Base-by-base conservation (phyloP, 352 stramenopile genomes). In the Phytopythium delawarense region DNA sequence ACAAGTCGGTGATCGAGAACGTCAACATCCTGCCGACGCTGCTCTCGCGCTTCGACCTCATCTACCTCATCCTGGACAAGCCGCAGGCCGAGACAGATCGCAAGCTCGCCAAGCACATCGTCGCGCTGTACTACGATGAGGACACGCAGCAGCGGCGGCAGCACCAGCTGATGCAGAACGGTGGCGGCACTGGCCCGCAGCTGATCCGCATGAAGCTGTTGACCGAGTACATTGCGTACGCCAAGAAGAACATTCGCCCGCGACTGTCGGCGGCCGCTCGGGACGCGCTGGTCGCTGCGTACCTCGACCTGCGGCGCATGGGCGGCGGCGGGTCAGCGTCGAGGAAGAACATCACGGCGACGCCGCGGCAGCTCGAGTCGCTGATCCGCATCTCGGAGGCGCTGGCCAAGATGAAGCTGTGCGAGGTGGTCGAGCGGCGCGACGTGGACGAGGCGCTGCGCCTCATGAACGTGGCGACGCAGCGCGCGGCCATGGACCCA, bases 31-130 rank as follows among this genome's bases (percentile, higher is more conserved):
- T 98, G 21, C 97, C 97, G 4, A 99, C 98, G 23, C 80, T 99
- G 32, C 79, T 99, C 7, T 98, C 91, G 64, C 92, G 98, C 44
- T 99, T 99, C 68, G 98, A 99, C 76, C 87, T 99, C 57, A 99
- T 99, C 69, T 99, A 99, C 74, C 81, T 99, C 21, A 98, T 99
- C 67, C 84, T 99, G 37, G 98, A 99, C 78, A 97, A 97, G 61
- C 93, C 97, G 1, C 91, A 98, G 59, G 69, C 87, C 7, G 95
- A 98, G 62, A 91, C 87, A 21, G 98, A 99, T 72, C 86, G 96
- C 12, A 87, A 96, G 61, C 75, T 99, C 45, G 98, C 97, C 9
- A 92, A 96, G 30, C 98, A 99, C 77, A 93, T 99, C 59, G 97
- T 99, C 0, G 92, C 93, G 35, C 74, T 99, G 12, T 99, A 99